A percentile compares a stretch with the other conserved stretches of the same genome.
Conservation (phyloP, 179 eudicot genomes). For the Heliamphora pulchella region DNA sequence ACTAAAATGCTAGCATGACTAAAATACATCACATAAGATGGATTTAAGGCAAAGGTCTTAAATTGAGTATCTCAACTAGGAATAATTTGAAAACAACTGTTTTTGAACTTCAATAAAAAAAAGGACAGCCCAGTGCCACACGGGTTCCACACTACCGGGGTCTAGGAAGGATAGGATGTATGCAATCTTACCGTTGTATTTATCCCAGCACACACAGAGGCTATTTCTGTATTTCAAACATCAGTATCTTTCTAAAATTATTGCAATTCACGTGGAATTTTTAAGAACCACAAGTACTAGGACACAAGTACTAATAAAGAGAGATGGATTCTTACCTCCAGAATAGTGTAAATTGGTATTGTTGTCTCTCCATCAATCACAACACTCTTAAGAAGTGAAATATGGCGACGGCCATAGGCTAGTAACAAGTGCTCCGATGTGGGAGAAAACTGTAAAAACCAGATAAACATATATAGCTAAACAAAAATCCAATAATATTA, state of each 20-base stretch:
- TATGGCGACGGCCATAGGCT: constrained; percentile 83
- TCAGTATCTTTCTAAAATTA: neutral
- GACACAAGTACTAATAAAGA: neutral
- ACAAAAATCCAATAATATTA: neutral
- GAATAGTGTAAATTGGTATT: constrained; percentile 62
- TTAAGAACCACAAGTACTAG: neutral
- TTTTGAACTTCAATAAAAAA: neutral
- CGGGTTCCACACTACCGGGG: too few species aligned
- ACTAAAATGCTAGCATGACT: too few species aligned
- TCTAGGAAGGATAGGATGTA: too few species aligned
- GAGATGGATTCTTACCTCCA: constrained; percentile 45
- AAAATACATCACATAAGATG: too few species aligned
- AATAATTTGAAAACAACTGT: neutral
- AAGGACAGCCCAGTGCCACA: too few species aligned
- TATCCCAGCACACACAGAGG: too few species aligned
- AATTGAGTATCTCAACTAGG: neutral
- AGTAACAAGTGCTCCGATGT: constrained; percentile 76
- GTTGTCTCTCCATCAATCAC: constrained; percentile 69
- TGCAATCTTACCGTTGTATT: too few species aligned
- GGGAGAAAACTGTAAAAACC: constrained; percentile 59
- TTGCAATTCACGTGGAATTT: neutral
- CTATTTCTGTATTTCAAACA: too few species aligned
- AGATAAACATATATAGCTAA: constrained; percentile 1
- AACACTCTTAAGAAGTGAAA: constrained; percentile 72
- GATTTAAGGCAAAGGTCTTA: neutral